Base-by-base conservation (phyloP, 768 basidiomycete genomes). In the Leccinum longicurvipes region DNA sequence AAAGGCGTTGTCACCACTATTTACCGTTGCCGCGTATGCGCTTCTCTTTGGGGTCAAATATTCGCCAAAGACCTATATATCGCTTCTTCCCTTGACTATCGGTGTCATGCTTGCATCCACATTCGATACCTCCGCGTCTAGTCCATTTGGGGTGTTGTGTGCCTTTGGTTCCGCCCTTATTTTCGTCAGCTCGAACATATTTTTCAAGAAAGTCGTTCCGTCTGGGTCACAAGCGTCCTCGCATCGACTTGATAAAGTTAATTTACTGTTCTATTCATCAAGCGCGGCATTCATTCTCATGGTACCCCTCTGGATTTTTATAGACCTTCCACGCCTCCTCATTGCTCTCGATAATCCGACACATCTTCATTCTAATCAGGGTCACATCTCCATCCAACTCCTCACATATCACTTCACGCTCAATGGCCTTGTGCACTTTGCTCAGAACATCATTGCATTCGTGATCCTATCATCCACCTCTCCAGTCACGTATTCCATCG, bases 141-240 rank as follows among this genome's bases (percentile, higher is more conserved):
- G 93, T 68, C 72, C 82, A 19, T 74, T 88, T 25, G 97, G 97
- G 12, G 74, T 99, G n/a, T 75, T 97, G 25, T 97, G 91, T 71
- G 96, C 97, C 3, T 94, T 99, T 67, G 96, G 96, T 15, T 97
- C 94, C 11, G 97, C 97, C 28, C 74, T 99, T 55, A 86, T 99
- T 61, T 98, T 99, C 70, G 97, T 99, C 59, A 89, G 89, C 63
- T 95, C 93, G 60, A 99, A 99, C 73, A 98, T 99, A 64, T 97
- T 95, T 72, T 98, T 96, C 82, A 99, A 99, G 76, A 98, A 96
- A 77, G 86, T 98, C 60, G 88, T 99, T 82, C 97, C 97, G 2
- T 71, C 76, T 23, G 63, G 67, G 45, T 78, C 82, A 8, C 79
- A 79, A 51, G 66, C 74, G 5, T 74, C 76, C 21, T 73, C 81